Base-by-base conservation (phyloP, 139 green algal genomes). In the Picochlorum sp. region DNA sequence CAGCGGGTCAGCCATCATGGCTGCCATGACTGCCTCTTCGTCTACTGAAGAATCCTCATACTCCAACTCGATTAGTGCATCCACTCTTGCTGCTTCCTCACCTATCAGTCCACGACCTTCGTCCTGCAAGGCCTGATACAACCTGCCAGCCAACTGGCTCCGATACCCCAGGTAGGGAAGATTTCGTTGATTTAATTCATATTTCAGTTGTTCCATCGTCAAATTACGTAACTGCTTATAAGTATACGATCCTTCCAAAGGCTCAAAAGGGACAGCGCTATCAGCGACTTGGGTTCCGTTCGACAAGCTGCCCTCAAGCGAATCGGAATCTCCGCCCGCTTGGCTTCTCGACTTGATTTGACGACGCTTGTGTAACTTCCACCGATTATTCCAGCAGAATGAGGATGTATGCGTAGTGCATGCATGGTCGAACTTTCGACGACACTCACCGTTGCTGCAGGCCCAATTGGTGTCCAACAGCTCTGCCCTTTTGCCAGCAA, bases 111-210 rank as follows among this genome's bases (percentile, higher is more conserved):
- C 64, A 14, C 35, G 32, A 20, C 56, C 64, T 30, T 72, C 64
- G 7, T 47, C n/a, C 6, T 16, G 16, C 6, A 72, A 33, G 5
- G 33, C 33, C 25, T 32, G 44, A 57, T 72, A 72, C 57, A 72
- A 24, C 6, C 64, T 33, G 10, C 32, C 31, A 9, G 55, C 37
- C 22, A 61, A 35, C 31, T 61, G 55, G 9, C 18, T 61, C 14
- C 12, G 18, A 33, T 49, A 50, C 14, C 55, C 55, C 16, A 61
- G 24, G 30, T 24, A 25, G 8, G 55, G 30, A 26, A 61, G 24
- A 4, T 20, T 9, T 13, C 55, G n/a, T 13, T 12, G 13, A 25
- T 50, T 35, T 20, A 61, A 30, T 20, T 61, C 55, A 33, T 24
- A 22, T n/a, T 49, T 61, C 12, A 61, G 14, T n/a, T 37, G 16